These are phyloP conservation scores for Hanseniaspora thailandica DNA, from an alignment of 805 yeast species.

Conservation along the genomic window DNA sequence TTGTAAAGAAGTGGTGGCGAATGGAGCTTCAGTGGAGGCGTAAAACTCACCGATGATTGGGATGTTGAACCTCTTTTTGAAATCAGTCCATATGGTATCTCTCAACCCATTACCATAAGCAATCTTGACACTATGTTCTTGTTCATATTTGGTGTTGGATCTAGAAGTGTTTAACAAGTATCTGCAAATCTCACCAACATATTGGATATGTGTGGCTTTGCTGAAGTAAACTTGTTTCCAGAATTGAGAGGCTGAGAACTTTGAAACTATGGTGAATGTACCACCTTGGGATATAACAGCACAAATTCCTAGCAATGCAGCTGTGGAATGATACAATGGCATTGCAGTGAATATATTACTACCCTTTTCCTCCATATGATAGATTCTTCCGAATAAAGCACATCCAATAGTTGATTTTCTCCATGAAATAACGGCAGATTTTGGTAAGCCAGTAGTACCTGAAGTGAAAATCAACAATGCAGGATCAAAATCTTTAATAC, in stretches of 20 bases:
- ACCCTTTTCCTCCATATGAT: slow-evolving; percentile 38
- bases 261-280: slow-evolving; percentile 63
- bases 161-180: slow-evolving; percentile 57
- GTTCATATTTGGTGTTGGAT: slow-evolving; percentile 46
- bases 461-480: slow-evolving; percentile 75
- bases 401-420: slow-evolving; percentile 67
- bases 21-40: slow-evolving; percentile 87
- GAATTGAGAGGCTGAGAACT: slow-evolving; percentile 70
- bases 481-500: slow-evolving; percentile 47
- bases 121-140: slow-evolving; percentile 44
- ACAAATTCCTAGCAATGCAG: slow-evolving; percentile 72
- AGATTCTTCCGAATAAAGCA: slow-evolving; percentile 54
- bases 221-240: slow-evolving; percentile 78
- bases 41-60: slow-evolving; percentile 77
- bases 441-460: slow-evolving; percentile 91
- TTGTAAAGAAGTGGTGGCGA: slow-evolving; percentile 74
- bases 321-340: slow-evolving; percentile 94
- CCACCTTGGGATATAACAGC: slow-evolving; percentile 60
- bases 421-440: slow-evolving; percentile 90
- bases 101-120: slow-evolving; percentile 91
- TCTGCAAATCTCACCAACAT: slow-evolving; percentile 91
- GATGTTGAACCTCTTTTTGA: slow-evolving; percentile 66
- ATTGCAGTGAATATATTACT: slow-evolving; percentile 73
- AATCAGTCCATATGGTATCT: slow-evolving; percentile 74
- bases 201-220: slow-evolving; percentile 71